A percentile compares a stretch with the other conserved stretches of the same genome.
Evolutionary conservation across 306 rosid species (phyloP).

Genomic region (Cicer bijugum): DNA sequence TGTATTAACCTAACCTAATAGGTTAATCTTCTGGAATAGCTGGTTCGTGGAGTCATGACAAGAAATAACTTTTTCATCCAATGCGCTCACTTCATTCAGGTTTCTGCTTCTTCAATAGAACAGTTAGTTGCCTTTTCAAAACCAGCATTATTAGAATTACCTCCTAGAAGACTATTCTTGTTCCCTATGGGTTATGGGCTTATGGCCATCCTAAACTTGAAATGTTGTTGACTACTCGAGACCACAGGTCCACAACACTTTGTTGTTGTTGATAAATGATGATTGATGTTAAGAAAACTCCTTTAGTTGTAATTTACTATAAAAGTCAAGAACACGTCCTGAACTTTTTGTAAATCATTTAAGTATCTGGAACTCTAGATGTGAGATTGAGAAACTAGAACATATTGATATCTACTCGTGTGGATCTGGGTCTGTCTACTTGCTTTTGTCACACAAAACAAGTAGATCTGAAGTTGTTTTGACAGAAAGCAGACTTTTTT

Average conservation of each 20-base stretch:
- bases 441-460: background rate
- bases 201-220: background rate
- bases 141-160: slow-evolving; percentile 1
- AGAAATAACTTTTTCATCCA: background rate
- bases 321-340: background rate
- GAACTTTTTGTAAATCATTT: background rate
- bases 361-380: background rate
- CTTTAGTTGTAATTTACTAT: background rate
- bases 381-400: background rate
- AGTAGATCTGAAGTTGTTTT: background rate
- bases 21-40: background rate
- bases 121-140: background rate
- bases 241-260: background rate
- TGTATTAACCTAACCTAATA: background rate
- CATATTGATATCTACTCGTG: background rate
- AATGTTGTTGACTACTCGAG: background rate
- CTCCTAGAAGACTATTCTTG: slow-evolving; percentile 6
- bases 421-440: background rate
- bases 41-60: background rate
- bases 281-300: background rate
- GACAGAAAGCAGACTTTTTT: background rate
- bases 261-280: background rate
- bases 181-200: background rate
- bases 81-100: background rate
- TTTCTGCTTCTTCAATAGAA: slow-evolving; percentile 3